Conservation (phyloP, 768 basidiomycete species). For the Dentipellis fragilis region DNA sequence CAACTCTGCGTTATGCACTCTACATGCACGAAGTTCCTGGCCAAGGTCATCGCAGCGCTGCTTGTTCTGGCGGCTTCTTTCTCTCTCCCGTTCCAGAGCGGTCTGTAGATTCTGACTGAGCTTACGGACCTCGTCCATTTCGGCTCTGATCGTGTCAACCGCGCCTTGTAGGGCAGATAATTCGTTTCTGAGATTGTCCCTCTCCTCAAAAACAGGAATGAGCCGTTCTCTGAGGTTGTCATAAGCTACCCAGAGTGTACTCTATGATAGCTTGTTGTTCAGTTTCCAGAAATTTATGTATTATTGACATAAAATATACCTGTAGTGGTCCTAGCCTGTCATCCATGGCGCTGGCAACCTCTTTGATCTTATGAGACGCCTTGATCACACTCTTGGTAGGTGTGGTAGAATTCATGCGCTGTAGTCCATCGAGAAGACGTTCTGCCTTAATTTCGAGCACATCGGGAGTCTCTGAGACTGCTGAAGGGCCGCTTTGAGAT, state of each 20-base stretch:
- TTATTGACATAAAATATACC: neutral
- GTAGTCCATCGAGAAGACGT: neutral
- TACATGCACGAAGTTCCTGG: no score
- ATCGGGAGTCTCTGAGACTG: neutral
- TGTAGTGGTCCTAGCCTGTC: neutral
- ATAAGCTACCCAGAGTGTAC: neutral
- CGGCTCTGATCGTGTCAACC: neutral
- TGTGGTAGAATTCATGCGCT: neutral
- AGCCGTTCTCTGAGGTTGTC: neutral
- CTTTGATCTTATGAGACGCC: neutral
- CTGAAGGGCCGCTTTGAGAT: neutral
- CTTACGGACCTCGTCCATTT: neutral
- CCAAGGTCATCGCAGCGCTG: no score
- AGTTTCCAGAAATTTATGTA: neutral
- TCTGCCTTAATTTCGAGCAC: neutral
- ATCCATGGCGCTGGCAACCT: neutral
- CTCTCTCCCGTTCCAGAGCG: neutral
- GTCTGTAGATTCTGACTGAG: neutral
- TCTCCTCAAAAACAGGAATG: neutral
- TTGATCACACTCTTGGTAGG: neutral
- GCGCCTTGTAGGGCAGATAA: neutral
- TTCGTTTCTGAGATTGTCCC: neutral
- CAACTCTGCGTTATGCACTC: no score
- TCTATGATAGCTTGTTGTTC: neutral
- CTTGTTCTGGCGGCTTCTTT: no score